Percentiles rank a stretch among this genome's conserved stretches.
These are phyloP conservation scores for Gossypium mustelinum DNA, from an alignment of 345 rosid genomes.

Conservation along the genomic window DNA sequence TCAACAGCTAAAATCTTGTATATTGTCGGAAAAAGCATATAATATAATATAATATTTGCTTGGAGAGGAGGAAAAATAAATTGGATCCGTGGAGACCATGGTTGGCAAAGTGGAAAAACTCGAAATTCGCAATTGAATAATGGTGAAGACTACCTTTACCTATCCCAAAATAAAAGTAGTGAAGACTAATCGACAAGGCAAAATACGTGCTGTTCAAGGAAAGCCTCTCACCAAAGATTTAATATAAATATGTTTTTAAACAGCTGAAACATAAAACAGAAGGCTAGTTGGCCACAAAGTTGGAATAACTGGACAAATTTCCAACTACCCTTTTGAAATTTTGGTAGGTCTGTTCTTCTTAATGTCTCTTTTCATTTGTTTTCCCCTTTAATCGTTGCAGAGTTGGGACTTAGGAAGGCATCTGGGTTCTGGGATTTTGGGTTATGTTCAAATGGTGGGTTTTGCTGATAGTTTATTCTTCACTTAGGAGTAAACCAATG, in stretches of 20 bases:
- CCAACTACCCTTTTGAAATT: slow-evolving; percentile 2
- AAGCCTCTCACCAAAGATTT: background rate
- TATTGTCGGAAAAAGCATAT: background rate
- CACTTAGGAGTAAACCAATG: background rate
- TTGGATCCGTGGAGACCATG: background rate
- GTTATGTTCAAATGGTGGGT: slow-evolving; percentile 6
- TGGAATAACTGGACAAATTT: background rate
- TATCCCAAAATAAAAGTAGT: background rate
- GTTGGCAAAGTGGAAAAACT: background rate
- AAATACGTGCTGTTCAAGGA: slow-evolving; percentile 8
- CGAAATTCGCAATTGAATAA: background rate
- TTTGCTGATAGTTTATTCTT: background rate
- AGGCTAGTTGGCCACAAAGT: background rate
- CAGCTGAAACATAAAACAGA: background rate
- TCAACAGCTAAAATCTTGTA: background rate
- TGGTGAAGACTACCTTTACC: background rate
- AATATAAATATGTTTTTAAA: background rate
- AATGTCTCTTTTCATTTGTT: background rate
- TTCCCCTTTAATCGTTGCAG: background rate
- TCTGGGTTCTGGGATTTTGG: background rate
- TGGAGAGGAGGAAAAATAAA: background rate
- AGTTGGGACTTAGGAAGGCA: background rate
- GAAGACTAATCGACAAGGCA: background rate
- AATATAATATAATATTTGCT: background rate
- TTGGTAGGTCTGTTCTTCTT: slow-evolving; percentile 16